Base-by-base conservation (phyloP, 352 stramenopile species). In the Pelagophyceae sp. region DNA sequence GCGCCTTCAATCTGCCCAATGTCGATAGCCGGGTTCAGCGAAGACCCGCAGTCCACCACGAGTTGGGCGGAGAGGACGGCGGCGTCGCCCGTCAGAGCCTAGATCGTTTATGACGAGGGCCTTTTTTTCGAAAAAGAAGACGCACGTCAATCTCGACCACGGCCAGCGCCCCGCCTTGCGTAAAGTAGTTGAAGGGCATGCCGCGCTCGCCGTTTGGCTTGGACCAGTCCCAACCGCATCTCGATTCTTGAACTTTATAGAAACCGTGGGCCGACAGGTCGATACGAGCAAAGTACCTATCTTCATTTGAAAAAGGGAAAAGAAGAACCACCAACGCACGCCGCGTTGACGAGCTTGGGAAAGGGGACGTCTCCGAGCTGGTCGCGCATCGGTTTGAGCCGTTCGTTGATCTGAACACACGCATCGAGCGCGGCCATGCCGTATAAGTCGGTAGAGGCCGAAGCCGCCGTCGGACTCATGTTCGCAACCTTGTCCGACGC, bases 1-100 rank as follows among this genome's bases (percentile, higher is more conserved):
- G 93, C 95, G 38, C 95, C 95, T 86, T 98, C 95, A 50, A 98
- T 97, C 84, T 98, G 95, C 25, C 95, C 94, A 81, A 98, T 94
- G 80, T 98, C 94, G 82, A 98, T 97, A 25, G 91, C 87, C 38
- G 94, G 94, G 82, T 98, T 98, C 80, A 98, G 95, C 72, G 90
- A 97, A 17, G 89, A 89, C 35, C 95, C 95, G 31, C 98, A 85
- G 77, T 96, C 91, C 90, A 96, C 95, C 65, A 92, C 71, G 67
- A 96, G 87, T 75, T 95, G 90, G 27, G 90, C 87, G 69, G 86
- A 85, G 37, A 87, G 45, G 83, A 95, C 89, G 65, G 90, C 83
- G 77, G 93, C 93, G 82, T 98, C 93, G 69, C 95, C 94, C 33
- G 93, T 98, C 65, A 98, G 86, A n/a, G n/a, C n/a, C n/a, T n/a